Percentiles rank a stretch among this genome's conserved stretches.
These are phyloP conservation scores for Coniochaeta ligniaria DNA, from an alignment of 2,329 filamentous ascomycete species.

Conservation along the genomic window DNA sequence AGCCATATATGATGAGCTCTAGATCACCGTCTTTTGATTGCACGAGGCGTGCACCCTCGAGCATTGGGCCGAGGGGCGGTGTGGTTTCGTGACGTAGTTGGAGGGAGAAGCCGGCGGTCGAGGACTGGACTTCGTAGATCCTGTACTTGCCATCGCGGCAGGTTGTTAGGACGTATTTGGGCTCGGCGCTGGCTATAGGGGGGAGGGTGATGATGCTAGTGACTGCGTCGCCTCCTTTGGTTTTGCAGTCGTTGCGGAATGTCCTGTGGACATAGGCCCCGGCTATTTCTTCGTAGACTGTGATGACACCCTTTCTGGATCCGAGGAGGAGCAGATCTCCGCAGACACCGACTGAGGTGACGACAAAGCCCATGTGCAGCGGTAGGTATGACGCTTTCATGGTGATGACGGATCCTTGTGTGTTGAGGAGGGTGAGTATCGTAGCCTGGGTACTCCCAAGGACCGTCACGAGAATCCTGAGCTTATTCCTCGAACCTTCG, in stretches of 20 bases:
- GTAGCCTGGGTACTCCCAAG: constrained; percentile 36
- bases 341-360: constrained; percentile 37
- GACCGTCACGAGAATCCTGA: constrained; percentile 33
- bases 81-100: constrained; percentile 58
- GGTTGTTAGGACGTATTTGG: constrained; percentile 56
- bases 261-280: constrained; percentile 20
- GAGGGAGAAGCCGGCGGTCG: constrained; percentile 20
- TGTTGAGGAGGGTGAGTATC: constrained; percentile 30
- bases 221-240: constrained; percentile 49
- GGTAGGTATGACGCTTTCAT: constrained; percentile 19
- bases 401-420: constrained; percentile 18
- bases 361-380: constrained; percentile 41
- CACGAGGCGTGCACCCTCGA: constrained; percentile 64
- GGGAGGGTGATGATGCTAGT: constrained; percentile 54
- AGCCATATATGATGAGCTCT: constrained; percentile 70
- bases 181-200: constrained; percentile 12
- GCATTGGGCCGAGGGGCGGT: constrained; percentile 65
- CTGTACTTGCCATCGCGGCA: constrained; percentile 72
- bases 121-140: constrained; percentile 42
- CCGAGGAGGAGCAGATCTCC: constrained; percentile 42
- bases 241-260: constrained; percentile 30
- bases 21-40: constrained; percentile 21
- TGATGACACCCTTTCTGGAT: constrained; percentile 43
- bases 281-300: constrained; percentile 21
- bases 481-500: background rate